Evolutionary conservation across 441 rosid genomes (phyloP).

Genomic region (Eutrema salsugineum): DNA sequence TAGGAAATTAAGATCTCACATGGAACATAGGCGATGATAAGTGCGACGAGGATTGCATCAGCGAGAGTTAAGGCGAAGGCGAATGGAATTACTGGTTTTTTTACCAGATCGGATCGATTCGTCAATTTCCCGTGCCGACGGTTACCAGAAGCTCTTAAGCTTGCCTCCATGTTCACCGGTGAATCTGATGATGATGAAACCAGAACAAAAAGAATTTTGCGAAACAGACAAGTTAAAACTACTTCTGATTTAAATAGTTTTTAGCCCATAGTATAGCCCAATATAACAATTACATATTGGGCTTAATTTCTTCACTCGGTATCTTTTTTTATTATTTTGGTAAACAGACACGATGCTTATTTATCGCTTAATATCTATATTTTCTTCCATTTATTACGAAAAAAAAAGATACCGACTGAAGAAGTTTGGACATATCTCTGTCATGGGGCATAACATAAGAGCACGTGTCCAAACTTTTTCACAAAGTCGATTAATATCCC

Average conservation of each 20-base stretch:
- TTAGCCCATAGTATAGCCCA: neutral
- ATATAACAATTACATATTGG: too few relatives aligned
- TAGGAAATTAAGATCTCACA: slow-evolving; percentile 42
- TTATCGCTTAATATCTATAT: too few relatives aligned
- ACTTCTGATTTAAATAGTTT: neutral
- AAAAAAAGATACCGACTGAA: too few relatives aligned
- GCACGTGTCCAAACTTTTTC: slow-evolving; percentile 23
- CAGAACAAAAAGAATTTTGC: neutral
- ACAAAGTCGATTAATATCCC: neutral
- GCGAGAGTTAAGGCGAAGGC: slow-evolving; percentile 50
- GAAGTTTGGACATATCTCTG: too few relatives aligned
- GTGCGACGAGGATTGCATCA: slow-evolving; percentile 64
- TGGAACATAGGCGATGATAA: slow-evolving; percentile 76
- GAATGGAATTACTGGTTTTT: slow-evolving; percentile 40
- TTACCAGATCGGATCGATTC: slow-evolving; percentile 24
- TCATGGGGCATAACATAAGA: neutral
- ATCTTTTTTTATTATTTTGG: too few relatives aligned
- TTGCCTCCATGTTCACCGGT: slow-evolving; percentile 30
- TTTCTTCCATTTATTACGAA: too few relatives aligned
- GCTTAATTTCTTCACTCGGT: too few relatives aligned
- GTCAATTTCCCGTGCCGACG: slow-evolving; percentile 15
- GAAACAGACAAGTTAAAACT: slow-evolving; percentile 17
- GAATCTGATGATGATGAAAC: slow-evolving; percentile 27
- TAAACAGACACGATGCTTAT: too few relatives aligned
- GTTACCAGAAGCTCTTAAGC: slow-evolving; percentile 22